phyloP scores from a whole-genome alignment of 2,329 filamentous ascomycete genomes.

The Emergomyces orientalis region DNA sequence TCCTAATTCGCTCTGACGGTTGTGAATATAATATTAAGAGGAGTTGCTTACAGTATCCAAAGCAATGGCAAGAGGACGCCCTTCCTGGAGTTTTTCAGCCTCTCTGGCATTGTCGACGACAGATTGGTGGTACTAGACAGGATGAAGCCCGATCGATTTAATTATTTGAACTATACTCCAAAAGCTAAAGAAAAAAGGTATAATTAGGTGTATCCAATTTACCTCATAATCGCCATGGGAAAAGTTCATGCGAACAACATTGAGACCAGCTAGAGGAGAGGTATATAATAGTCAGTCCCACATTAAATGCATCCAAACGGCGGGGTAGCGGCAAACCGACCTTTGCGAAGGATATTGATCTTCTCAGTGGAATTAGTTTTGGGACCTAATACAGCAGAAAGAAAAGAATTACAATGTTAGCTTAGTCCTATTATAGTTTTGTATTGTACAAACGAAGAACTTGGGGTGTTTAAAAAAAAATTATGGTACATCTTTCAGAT shows the following conservation, averaged over 20 bases:
- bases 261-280: conserved; percentile 61
- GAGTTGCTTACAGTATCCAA: conserved; percentile 63
- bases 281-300: neutral
- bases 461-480: neutral
- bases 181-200: neutral
- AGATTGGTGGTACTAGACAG: conserved; percentile 75
- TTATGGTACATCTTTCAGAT: neutral
- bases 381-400: conserved; percentile 48
- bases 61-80: conserved; percentile 89
- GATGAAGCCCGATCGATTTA: neutral
- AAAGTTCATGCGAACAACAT: conserved; percentile 99
- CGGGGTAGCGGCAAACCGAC: conserved; percentile 26
- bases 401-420: conserved; percentile 7
- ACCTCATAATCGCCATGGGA: conserved; percentile 81
- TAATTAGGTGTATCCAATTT: conserved; percentile 15
- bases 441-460: neutral
- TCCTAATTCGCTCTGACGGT: conserved; percentile 30
- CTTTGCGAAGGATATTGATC: conserved; percentile 82
- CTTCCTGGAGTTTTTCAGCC: conserved; percentile 66
- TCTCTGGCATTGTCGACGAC: conserved; percentile 93
- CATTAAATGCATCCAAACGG: conserved; percentile 3
- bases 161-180: neutral
- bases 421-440: neutral
- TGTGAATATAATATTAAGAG: neutral
- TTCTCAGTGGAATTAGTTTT: conserved; percentile 98